Evolutionary conservation across 2,329 filamentous ascomycete genomes (phyloP).

Genomic region (Colletotrichum navitas): DNA sequence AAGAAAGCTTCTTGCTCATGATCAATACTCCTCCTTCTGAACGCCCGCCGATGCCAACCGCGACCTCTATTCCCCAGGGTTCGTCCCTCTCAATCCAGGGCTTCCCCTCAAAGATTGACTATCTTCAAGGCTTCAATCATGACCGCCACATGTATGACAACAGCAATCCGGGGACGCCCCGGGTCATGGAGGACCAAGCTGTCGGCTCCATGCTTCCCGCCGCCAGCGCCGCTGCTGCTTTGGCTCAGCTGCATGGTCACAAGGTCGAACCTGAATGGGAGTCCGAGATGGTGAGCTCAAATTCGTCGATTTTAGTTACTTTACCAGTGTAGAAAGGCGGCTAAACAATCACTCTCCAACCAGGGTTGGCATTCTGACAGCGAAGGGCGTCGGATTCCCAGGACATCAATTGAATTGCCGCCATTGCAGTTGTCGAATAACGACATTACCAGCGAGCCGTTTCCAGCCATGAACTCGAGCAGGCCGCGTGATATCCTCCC

Average conservation of each 20-base stretch:
- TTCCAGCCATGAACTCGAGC: slow-evolving; percentile 70
- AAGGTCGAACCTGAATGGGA: slow-evolving; percentile 84
- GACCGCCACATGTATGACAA: slow-evolving; percentile 76
- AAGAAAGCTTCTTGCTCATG: slow-evolving; percentile 98
- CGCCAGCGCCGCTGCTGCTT: slow-evolving; percentile 84
- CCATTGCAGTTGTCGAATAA: slow-evolving; percentile 70
- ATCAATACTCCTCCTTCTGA: slow-evolving; percentile 85
- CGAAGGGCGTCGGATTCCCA: slow-evolving; percentile 72
- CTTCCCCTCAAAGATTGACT: slow-evolving; percentile 44
- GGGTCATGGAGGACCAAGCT: slow-evolving; percentile 76
- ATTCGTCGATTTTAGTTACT: slow-evolving; percentile 41
- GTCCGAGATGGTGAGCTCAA: slow-evolving; percentile 75
- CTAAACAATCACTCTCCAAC: slow-evolving; percentile 40
- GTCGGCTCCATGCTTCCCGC: slow-evolving; percentile 74
- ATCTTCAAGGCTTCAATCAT: slow-evolving; percentile 63
- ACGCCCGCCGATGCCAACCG: slow-evolving; percentile 47
- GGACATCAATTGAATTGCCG: slow-evolving; percentile 79
- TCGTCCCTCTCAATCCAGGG: slow-evolving; percentile 43
- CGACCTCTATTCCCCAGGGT: slow-evolving; percentile 44
- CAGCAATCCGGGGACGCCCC: slow-evolving; percentile 76
- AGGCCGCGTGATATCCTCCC: slow-evolving; percentile 82
- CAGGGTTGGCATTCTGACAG: slow-evolving; percentile 80
- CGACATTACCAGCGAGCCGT: slow-evolving; percentile 80
- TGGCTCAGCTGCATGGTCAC: slow-evolving; percentile 85
- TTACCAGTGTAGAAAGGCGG: slow-evolving; percentile 5